A percentile compares a stretch with the other conserved stretches of the same genome.
These are phyloP conservation scores for Exsudoporus floridanus DNA, from an alignment of 1,284 basidiomycete species.

Conservation along the genomic window DNA sequence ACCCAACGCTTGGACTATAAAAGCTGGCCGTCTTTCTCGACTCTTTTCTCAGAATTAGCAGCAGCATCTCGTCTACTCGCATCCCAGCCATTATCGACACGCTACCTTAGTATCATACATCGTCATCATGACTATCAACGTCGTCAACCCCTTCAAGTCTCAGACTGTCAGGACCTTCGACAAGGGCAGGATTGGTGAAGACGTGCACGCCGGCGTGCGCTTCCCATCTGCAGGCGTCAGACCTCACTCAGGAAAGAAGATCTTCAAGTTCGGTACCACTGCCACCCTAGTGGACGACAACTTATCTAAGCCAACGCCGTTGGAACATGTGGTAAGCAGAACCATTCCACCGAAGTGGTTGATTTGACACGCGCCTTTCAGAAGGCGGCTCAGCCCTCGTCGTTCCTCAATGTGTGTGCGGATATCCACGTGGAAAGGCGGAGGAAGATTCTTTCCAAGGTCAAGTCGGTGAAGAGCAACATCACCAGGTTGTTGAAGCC, in stretches of 20 bases:
- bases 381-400: background rate
- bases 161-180: constrained; percentile 3
- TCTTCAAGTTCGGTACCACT: constrained; percentile 11
- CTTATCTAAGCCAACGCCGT: background rate
- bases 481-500: constrained; percentile 23
- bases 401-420: background rate
- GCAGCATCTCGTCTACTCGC: constrained; percentile 2
- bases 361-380: background rate
- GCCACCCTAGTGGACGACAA: background rate
- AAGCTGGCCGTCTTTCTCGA: background rate
- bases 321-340: constrained; percentile 10
- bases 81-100: constrained; percentile 2
- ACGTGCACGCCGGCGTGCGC: background rate
- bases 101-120: constrained; percentile 1
- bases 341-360: background rate
- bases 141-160: constrained; percentile 20
- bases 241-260: constrained; percentile 1
- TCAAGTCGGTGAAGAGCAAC: constrained; percentile 15
- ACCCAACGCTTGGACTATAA: constrained; percentile 10
- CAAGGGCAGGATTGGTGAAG: constrained; percentile 1
- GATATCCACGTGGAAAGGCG: constrained; percentile 5
- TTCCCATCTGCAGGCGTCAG: background rate
- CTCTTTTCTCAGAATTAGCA: background rate
- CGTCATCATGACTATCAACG: constrained; percentile 16
- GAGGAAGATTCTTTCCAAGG: constrained; percentile 13